These are phyloP conservation scores for Persicaria tinctoria DNA, from an alignment of 148 eudicot genomes.

Conservation along the genomic window DNA sequence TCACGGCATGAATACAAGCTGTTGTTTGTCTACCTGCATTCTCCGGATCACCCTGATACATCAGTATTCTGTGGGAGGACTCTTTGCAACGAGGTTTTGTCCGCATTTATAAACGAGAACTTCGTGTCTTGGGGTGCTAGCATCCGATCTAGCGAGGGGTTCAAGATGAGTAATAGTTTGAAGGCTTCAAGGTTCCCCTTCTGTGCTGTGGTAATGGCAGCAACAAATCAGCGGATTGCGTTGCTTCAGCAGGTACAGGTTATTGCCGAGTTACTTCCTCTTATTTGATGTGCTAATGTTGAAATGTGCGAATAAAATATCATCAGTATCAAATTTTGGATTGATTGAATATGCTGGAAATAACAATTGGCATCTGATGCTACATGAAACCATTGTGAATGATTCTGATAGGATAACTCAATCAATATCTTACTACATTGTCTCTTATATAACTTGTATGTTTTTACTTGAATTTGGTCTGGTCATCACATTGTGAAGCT, in stretches of 20 bases:
- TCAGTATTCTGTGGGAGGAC: slow-evolving; percentile 55
- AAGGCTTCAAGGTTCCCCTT: slow-evolving; percentile 89
- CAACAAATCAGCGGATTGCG: slow-evolving; percentile 88
- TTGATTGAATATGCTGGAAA: neutral
- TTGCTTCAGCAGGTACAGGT: slow-evolving; percentile 73
- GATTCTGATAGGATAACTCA: neutral
- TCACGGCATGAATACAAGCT: slow-evolving; percentile 64
- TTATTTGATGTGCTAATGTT: neutral
- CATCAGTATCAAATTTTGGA: neutral
- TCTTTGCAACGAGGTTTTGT: slow-evolving; percentile 40
- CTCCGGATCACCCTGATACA: slow-evolving; percentile 83
- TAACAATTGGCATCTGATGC: neutral
- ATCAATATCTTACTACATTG: neutral
- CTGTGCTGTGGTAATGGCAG: slow-evolving; percentile 95
- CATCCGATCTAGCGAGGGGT: slow-evolving; percentile 77
- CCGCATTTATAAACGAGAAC: slow-evolving; percentile 69
- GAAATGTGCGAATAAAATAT: neutral
- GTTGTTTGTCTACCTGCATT: slow-evolving; percentile 75
- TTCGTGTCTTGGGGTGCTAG: slow-evolving; percentile 82
- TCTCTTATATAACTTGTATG: neutral
- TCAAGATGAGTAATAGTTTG: slow-evolving; percentile 97
- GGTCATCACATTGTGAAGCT: neutral
- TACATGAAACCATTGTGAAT: neutral
- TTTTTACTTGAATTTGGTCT: neutral
- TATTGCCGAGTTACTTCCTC: neutral